Conservation (phyloP, 306 rosid genomes). For the Vigna angularis region DNA sequence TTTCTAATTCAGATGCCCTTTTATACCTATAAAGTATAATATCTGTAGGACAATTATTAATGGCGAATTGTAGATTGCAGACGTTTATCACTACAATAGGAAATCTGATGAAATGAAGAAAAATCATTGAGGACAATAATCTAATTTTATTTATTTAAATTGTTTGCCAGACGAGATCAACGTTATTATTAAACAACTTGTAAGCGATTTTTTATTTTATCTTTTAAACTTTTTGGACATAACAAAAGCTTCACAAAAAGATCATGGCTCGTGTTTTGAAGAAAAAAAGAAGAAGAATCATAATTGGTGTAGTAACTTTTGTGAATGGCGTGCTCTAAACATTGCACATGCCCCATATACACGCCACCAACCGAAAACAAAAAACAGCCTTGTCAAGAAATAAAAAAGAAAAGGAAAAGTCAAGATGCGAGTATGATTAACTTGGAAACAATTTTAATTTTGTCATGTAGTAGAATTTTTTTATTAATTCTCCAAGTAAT, state of each 20-base stretch:
- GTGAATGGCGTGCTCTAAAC: conserved; percentile 27
- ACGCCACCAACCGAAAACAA: conserved; percentile 24
- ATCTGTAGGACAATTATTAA: background rate
- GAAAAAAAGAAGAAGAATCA: background rate
- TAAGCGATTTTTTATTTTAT: background rate
- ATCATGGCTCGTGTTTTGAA: background rate
- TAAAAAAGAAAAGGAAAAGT: background rate
- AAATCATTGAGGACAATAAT: background rate
- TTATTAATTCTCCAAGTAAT: no score
- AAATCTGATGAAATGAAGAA: no score
- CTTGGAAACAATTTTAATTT: no score
- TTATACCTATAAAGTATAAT: background rate
- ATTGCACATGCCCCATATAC: conserved; percentile 36
- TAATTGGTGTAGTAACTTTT: background rate
- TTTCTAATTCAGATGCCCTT: background rate
- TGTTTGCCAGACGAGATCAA: background rate
- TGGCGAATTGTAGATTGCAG: background rate
- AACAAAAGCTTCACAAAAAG: background rate
- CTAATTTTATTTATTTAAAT: background rate
- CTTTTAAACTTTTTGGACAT: background rate
- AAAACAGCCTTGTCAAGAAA: background rate
- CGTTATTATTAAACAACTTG: conserved; percentile 18
- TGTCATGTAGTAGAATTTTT: no score
- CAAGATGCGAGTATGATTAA: background rate
- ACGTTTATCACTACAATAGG: background rate